These are phyloP conservation scores for Amyloporia xantha DNA, from an alignment of 768 basidiomycete genomes.

Conservation along the genomic window DNA sequence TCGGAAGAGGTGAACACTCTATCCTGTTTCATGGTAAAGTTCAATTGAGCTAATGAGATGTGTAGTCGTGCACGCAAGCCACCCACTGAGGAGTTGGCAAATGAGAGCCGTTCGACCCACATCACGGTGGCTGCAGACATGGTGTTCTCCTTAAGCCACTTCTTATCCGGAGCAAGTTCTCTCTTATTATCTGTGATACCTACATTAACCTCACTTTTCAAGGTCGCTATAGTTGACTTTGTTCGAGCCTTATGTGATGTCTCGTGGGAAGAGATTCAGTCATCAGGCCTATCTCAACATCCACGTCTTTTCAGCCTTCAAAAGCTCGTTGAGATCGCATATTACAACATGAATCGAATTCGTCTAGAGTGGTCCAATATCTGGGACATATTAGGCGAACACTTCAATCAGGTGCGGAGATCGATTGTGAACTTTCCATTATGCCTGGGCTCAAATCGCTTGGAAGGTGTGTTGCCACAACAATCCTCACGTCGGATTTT, in stretches of 20 bases:
- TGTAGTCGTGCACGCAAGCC: constrained; percentile 42
- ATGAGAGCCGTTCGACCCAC: constrained; percentile 94
- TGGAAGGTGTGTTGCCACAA: constrained; percentile 94
- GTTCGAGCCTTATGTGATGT: constrained; percentile 94
- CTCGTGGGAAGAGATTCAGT: constrained; percentile 99
- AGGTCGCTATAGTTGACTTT: constrained; percentile 98
- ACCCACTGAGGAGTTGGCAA: constrained; percentile 89
- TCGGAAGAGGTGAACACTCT: constrained; percentile 72
- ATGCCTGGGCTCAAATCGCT: too few species aligned
- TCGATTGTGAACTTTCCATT: background rate
- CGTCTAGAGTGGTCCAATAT: constrained; percentile 97
- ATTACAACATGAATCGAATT: constrained; percentile 99
- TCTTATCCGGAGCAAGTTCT: constrained; percentile 82
- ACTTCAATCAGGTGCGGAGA: constrained; percentile 91
- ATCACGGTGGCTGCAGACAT: constrained; percentile 99
- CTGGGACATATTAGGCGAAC: constrained; percentile 97
- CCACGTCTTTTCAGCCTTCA: constrained; percentile 95
- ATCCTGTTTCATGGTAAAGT: constrained; percentile 5
- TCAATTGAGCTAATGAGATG: constrained; percentile 11
- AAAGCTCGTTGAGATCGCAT: constrained; percentile 97
- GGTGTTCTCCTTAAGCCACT: constrained; percentile 96
- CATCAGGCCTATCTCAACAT: constrained; percentile 89
- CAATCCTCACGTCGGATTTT: constrained; percentile 93
- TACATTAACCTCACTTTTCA: constrained; percentile 2
- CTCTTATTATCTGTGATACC: background rate